These are phyloP conservation scores for Xylaria intraflava DNA, from an alignment of 495 filamentous ascomycete species.

Conservation along the genomic window DNA sequence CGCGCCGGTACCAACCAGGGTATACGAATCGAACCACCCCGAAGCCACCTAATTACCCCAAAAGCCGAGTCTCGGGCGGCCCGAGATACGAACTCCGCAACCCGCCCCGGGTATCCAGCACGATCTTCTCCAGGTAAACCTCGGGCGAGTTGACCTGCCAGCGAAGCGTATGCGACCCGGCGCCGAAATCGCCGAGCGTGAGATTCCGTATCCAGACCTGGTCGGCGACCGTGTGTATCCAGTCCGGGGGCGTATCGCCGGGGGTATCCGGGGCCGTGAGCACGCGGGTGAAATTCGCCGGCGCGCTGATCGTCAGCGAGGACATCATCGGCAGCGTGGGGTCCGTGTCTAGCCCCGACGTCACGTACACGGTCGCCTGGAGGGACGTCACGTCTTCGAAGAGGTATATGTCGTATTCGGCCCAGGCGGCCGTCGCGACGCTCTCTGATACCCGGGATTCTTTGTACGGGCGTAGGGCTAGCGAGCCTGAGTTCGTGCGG, in stretches of 20 bases:
- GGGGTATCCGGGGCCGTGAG: constrained; percentile 39
- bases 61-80: constrained; percentile 42
- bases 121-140: constrained; percentile 55
- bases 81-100: constrained; percentile 52
- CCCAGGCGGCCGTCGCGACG: constrained; percentile 28
- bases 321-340: constrained; percentile 22
- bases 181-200: constrained; percentile 26
- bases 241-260: constrained; percentile 43
- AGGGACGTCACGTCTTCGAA: constrained; percentile 35
- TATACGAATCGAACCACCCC: too few relatives aligned
- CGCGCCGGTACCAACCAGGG: neutral
- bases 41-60: neutral
- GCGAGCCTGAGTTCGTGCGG: constrained; percentile 40
- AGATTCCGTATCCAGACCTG: constrained; percentile 50
- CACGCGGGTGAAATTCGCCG: constrained; percentile 40
- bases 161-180: constrained; percentile 43
- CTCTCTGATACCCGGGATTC: constrained; percentile 26
- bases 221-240: constrained; percentile 46
- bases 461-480: constrained; percentile 44
- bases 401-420: constrained; percentile 51
- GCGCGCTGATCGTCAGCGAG: constrained; percentile 33
- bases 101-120: constrained; percentile 49
- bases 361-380: constrained; percentile 50
- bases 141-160: constrained; percentile 49
- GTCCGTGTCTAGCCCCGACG: constrained; percentile 25